Percentiles rank a stretch among this genome's conserved stretches.
These are phyloP conservation scores for Colletotrichum eleusines DNA, from an alignment of 2,329 filamentous ascomycete species.

Conservation along the genomic window DNA sequence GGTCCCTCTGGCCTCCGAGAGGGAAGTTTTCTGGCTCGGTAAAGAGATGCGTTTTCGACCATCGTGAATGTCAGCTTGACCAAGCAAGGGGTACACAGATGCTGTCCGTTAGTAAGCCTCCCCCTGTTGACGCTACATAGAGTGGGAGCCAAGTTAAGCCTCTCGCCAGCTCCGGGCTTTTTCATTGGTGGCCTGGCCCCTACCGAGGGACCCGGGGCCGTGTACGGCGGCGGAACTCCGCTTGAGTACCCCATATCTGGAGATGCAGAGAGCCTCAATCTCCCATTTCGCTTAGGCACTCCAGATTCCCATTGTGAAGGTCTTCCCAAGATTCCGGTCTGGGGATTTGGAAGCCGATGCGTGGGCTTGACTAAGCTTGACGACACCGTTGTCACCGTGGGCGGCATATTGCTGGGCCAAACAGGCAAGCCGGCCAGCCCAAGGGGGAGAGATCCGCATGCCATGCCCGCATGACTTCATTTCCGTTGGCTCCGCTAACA, in stretches of 20 bases:
- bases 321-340: neutral
- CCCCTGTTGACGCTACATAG: constrained; percentile 5
- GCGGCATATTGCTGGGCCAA: neutral
- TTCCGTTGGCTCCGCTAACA: neutral
- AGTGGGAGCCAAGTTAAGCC: neutral
- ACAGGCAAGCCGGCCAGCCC: no score
- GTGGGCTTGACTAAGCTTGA: constrained; percentile 38
- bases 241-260: neutral
- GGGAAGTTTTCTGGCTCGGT: constrained; percentile 22
- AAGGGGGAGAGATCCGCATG: neutral
- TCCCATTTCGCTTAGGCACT: neutral
- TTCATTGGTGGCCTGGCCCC: constrained; percentile 15
- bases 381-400: neutral
- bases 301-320: neutral
- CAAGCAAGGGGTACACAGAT: constrained; percentile 11
- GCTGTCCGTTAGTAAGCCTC: constrained; percentile 31
- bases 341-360: neutral
- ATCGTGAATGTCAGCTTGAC: neutral
- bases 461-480: neutral
- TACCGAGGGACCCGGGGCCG: constrained; percentile 13
- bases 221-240: constrained; percentile 31
- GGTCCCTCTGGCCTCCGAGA: neutral
- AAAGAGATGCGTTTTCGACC: constrained; percentile 4
- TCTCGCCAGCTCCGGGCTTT: neutral
- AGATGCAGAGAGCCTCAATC: constrained; percentile 21